Percentiles rank a stretch among this genome's conserved stretches.
These are phyloP conservation scores for Nemania sp. DNA, from an alignment of 2,329 filamentous ascomycete species.

Conservation along the genomic window DNA sequence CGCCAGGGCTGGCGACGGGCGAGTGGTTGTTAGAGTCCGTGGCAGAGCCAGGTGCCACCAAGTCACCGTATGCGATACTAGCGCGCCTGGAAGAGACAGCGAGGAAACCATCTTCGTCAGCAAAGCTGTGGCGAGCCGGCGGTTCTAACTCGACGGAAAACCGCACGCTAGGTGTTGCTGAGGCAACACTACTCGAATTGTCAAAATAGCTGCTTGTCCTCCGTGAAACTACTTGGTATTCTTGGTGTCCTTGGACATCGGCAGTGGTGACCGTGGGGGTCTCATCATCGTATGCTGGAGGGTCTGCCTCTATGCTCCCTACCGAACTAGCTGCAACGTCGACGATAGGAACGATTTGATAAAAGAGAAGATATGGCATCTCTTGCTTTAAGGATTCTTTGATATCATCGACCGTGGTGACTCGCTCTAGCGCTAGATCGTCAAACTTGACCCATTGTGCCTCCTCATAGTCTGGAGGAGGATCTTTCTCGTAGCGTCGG, in stretches of 20 bases:
- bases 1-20: constrained; percentile 59
- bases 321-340: constrained; percentile 68
- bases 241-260: constrained; percentile 48
- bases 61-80: constrained; percentile 64
- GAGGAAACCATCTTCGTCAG: constrained; percentile 56
- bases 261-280: constrained; percentile 57
- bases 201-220: constrained; percentile 62
- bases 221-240: constrained; percentile 50
- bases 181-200: constrained; percentile 50
- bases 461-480: constrained; percentile 74
- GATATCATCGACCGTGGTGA: constrained; percentile 81
- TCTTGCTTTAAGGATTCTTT: constrained; percentile 83
- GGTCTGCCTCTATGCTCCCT: constrained; percentile 61
- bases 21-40: constrained; percentile 54
- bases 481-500: constrained; percentile 65
- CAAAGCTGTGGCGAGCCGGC: constrained; percentile 61
- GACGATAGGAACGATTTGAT: constrained; percentile 90
- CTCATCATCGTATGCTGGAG: constrained; percentile 70
- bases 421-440: constrained; percentile 78
- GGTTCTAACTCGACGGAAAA: constrained; percentile 68
- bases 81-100: constrained; percentile 56
- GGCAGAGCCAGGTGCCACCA: constrained; percentile 54
- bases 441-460: constrained; percentile 93
- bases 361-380: constrained; percentile 94
- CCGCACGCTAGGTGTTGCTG: constrained; percentile 62